Conservation (phyloP, 805 yeast genomes). For the Starmerella stellata region DNA sequence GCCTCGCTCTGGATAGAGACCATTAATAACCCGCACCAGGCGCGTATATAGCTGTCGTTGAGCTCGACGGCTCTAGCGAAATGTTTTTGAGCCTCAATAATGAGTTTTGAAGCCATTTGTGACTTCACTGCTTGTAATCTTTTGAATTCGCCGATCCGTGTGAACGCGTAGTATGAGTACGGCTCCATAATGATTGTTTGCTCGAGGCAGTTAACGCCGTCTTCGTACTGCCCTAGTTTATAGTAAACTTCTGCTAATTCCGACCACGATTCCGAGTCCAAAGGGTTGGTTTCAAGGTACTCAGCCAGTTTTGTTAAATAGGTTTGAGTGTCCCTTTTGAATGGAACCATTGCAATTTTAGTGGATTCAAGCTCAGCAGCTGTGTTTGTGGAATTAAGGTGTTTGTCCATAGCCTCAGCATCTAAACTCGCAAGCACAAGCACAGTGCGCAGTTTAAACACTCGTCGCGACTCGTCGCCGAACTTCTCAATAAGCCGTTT, state of each 20-base stretch:
- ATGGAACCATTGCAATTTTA: constrained; percentile 22
- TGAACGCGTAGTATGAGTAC: constrained; percentile 46
- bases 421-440: constrained; percentile 39
- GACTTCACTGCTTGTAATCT: constrained; percentile 16
- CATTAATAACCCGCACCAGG: constrained; percentile 52
- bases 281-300: constrained; percentile 45
- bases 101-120: constrained; percentile 6
- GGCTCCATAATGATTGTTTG: constrained; percentile 58
- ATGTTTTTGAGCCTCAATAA: constrained; percentile 24
- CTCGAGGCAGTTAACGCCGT: constrained; percentile 47
- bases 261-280: constrained; percentile 62
- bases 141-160: constrained; percentile 40
- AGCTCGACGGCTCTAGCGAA: constrained; percentile 61
- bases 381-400: constrained; percentile 18
- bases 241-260: constrained; percentile 55
- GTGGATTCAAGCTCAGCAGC: constrained; percentile 14
- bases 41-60: constrained; percentile 46
- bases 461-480: constrained; percentile 36
- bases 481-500: constrained; percentile 53
- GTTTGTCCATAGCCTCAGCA: constrained; percentile 24
- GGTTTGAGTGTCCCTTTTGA: constrained; percentile 20
- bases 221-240: constrained; percentile 41
- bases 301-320: constrained; percentile 39
- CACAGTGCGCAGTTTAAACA: constrained; percentile 36
- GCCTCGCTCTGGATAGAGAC: constrained; percentile 4